Percentiles rank a stretch among this genome's conserved stretches.
Conservation (phyloP, 2,329 filamentous ascomycete species). For the Botrytis hyacinthi region DNA sequence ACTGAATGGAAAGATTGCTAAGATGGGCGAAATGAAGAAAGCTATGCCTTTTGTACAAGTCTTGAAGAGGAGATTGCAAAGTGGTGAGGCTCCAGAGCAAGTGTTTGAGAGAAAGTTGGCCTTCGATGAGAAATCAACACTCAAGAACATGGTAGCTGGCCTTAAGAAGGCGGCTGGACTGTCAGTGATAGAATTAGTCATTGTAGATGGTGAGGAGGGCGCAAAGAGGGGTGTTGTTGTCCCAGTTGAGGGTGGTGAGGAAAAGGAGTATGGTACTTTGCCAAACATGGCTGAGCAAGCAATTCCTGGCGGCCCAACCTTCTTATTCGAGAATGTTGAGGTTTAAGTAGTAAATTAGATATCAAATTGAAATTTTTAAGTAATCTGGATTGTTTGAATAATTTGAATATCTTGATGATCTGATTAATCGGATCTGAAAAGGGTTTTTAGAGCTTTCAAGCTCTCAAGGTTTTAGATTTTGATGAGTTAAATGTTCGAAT, state of each 20-base stretch:
- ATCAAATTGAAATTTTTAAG: neutral
- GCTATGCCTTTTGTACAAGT: constrained; percentile 94
- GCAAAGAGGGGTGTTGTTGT: constrained; percentile 61
- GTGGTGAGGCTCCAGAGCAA: constrained; percentile 61
- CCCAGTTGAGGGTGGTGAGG: constrained; percentile 51
- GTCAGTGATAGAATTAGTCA: constrained; percentile 68
- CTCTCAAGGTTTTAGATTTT: neutral
- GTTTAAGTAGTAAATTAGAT: neutral
- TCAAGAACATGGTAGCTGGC: constrained; percentile 74
- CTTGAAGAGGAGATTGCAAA: constrained; percentile 78
- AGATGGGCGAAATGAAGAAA: constrained; percentile 90
- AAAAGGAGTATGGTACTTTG: constrained; percentile 57
- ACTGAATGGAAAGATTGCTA: constrained; percentile 73
- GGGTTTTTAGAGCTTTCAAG: neutral
- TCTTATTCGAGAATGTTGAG: constrained; percentile 78
- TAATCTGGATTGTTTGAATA: neutral
- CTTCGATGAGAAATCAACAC: constrained; percentile 78
- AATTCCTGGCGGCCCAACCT: constrained; percentile 78
- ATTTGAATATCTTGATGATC: neutral
- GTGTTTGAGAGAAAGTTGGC: constrained; percentile 82
- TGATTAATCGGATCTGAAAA: neutral
- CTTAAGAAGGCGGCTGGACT: constrained; percentile 75
- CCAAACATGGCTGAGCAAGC: constrained; percentile 66
- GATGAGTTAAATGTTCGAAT: neutral
- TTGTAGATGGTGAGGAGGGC: constrained; percentile 66